Base-by-base conservation (phyloP, 805 yeast genomes). In the Metschnikowia cerradonensis region DNA sequence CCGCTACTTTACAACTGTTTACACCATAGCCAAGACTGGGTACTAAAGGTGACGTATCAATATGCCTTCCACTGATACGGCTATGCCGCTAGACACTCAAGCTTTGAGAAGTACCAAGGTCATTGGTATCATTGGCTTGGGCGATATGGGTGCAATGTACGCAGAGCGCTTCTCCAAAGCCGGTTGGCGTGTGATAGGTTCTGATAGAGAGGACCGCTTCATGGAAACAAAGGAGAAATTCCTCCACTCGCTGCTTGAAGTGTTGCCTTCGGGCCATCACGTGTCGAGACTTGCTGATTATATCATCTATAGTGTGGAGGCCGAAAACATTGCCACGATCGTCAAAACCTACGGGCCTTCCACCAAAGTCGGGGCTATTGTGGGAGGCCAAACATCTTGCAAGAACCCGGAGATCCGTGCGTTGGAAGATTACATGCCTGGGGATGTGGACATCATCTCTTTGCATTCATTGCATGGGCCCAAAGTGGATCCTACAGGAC, bases 381-480 rank as follows among this genome's bases (percentile, higher is more conserved):
- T 94, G 4, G 99, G 98, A n/a, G 99, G 99, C 6, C 99, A 94
- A 68, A 91, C 99, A 0, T 88, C 96, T 8, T 92, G 98, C 69
- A 94, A 94, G 63, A 84, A 81, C 23, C 95, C 96, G 0, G 99
- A 94, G 64, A 86, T 94, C 26, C 75, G 69, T 14, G 96, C 97
- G 0, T 88, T 94, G 65, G 97, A 90, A 59, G 72, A 74, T 41
- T 70, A 79, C 57, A 66, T 90, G 32, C 97, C 98, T 0, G 52
- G 60, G 0, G 98, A 94, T 68, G 85, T 83, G 3, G 87, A 88
- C 41, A 92, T 94, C 23, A 81, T 94, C 11, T 80, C 95, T 1
- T 79, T 95, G 22, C 99, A 94, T 65, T 90, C 97, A 0, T 73
- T 94, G 54, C 99, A 94, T 70, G 99, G 99, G 0, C 98, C 99